phyloP scores from a whole-genome alignment of 2,329 filamentous ascomycete genomes.

The Cladosporium sp. region DNA sequence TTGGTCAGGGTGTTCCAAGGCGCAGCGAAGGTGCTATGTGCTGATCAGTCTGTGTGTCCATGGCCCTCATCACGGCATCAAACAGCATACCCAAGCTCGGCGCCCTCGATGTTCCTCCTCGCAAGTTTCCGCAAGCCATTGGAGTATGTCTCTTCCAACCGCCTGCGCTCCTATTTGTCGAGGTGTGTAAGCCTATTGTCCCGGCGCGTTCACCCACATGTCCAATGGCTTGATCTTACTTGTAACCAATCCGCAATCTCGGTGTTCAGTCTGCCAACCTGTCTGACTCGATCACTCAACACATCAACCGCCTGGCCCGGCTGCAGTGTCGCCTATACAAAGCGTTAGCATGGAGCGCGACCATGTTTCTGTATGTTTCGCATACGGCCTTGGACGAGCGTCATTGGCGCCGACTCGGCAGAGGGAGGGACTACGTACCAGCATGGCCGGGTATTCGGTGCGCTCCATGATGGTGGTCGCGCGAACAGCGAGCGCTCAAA shows the following conservation, averaged over 20 bases:
- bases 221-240: conserved; percentile 50
- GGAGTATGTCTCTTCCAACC: conserved; percentile 86
- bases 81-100: conserved; percentile 76
- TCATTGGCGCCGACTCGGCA: neutral
- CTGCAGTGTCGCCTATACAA: conserved; percentile 66
- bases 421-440: conserved; percentile 58
- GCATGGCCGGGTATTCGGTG: conserved; percentile 87
- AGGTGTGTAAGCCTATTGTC: conserved; percentile 1
- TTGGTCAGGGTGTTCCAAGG: conserved; percentile 86
- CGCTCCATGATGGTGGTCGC: conserved; percentile 56
- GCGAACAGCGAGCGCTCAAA: conserved; percentile 3
- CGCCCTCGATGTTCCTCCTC: conserved; percentile 51
- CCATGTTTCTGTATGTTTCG: conserved; percentile 1
- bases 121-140: conserved; percentile 75
- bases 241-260: conserved; percentile 97
- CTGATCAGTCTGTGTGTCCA: conserved; percentile 18
- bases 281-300: conserved; percentile 80
- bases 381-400: neutral
- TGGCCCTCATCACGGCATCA: neutral
- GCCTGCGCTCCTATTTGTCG: conserved; percentile 73
- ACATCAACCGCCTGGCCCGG: conserved; percentile 75
- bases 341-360: neutral
- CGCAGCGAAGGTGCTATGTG: conserved; percentile 71
- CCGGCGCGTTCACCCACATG: conserved; percentile 3
- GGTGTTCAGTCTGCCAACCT: conserved; percentile 77